Conservation (phyloP, 2,329 filamentous ascomycete species). For the Scedosporium dehoogii region DNA sequence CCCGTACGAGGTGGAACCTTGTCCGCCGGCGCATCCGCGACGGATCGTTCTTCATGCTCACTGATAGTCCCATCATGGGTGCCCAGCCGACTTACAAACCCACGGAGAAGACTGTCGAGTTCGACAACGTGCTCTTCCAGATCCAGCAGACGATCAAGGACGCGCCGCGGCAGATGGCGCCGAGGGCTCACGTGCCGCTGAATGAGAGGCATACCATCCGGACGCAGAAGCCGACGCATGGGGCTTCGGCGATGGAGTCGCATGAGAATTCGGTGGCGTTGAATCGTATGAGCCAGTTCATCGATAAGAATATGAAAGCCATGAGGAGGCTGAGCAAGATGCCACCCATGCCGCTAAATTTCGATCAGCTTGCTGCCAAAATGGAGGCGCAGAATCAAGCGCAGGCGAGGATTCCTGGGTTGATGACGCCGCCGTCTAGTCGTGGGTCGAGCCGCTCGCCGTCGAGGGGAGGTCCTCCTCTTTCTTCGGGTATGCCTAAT, state of each 20-base stretch:
- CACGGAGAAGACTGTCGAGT: constrained; percentile 27
- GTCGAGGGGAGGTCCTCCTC: constrained; percentile 9
- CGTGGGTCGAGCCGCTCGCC: constrained; percentile 20
- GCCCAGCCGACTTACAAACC: constrained; percentile 16
- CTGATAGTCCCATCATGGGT: constrained; percentile 24
- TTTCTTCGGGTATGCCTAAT: constrained; percentile 12
- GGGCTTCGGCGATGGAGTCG: constrained; percentile 28
- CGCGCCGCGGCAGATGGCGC: constrained; percentile 7
- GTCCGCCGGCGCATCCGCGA: constrained; percentile 37
- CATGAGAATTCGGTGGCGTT: constrained; percentile 31
- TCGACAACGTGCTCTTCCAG: constrained; percentile 33
- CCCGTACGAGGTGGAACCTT: constrained; percentile 40
- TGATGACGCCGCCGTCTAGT: constrained; percentile 23
- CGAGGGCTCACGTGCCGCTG: constrained; percentile 19
- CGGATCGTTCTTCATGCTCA: constrained; percentile 40
- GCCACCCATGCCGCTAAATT: constrained; percentile 21
- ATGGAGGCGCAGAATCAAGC: constrained; percentile 13
- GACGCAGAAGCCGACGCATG: constrained; percentile 19
- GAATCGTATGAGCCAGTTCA: constrained; percentile 33
- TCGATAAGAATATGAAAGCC: constrained; percentile 30
- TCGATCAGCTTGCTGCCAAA: constrained; percentile 20
- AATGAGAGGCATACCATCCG: constrained; percentile 32
- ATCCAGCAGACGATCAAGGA: constrained; percentile 25
- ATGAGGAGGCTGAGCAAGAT: constrained; percentile 31
- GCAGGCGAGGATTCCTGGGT: not conserved